Conservation (phyloP, 2,329 filamentous ascomycete genomes). For the Cercospora canescens region DNA sequence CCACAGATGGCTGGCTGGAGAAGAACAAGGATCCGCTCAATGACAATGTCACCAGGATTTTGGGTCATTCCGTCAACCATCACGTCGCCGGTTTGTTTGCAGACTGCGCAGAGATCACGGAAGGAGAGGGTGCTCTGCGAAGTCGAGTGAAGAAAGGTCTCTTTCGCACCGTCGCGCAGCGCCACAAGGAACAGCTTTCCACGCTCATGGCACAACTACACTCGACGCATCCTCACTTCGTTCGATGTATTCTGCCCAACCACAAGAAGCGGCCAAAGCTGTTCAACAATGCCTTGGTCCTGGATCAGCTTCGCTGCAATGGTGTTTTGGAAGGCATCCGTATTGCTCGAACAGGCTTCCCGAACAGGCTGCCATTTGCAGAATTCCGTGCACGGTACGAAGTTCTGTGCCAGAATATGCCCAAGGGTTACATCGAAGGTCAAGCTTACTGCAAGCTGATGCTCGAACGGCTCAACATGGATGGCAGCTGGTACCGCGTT, state of each 20-base stretch:
- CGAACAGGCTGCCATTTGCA: conserved; percentile 85
- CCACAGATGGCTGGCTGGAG: conserved; percentile 90
- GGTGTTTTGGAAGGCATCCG: conserved; percentile 98
- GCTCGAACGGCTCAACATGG: conserved; percentile 83
- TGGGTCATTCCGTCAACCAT: conserved; percentile 77
- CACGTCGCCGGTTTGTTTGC: conserved; percentile 83
- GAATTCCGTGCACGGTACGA: conserved; percentile 97
- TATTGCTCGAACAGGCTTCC: conserved; percentile 95
- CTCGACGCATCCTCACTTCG: conserved; percentile 96
- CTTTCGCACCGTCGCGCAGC: conserved; percentile 93
- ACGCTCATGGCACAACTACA: conserved; percentile 92
- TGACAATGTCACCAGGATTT: conserved; percentile 88
- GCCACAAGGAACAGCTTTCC: conserved; percentile 98
- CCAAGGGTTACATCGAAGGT: conserved; percentile 86
- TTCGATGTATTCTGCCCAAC: conserved; percentile 95
- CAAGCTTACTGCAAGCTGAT: conserved; percentile 83
- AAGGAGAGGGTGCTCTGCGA: conserved; percentile 65
- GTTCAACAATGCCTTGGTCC: conserved; percentile 85
- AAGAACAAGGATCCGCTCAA: conserved; percentile 99
- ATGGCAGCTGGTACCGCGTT: conserved; percentile 84
- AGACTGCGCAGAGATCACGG: conserved; percentile 82
- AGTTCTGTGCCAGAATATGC: conserved; percentile 85
- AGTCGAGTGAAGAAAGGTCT: conserved; percentile 95
- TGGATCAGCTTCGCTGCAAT: conserved; percentile 97
- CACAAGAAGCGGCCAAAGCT: conserved; percentile 97